Base-by-base conservation (phyloP, 495 filamentous ascomycete genomes). In the Darksidea phi region DNA sequence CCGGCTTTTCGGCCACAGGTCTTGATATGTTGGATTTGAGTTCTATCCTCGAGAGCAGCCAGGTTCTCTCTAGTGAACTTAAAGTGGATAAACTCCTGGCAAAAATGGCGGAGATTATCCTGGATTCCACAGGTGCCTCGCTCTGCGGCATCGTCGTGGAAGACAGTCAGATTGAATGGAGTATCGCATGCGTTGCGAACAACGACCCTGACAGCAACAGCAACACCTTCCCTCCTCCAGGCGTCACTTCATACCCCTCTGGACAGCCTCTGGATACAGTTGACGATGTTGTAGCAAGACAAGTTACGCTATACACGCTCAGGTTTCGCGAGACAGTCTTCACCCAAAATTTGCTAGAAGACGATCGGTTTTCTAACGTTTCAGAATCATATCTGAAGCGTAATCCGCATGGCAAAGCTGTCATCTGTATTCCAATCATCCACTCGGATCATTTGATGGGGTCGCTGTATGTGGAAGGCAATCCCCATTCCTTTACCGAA, bases 81-180 rank as follows among this genome's bases (percentile, higher is more conserved):
- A 83, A 89, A 57, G 85, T 96, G 20, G 90, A 96, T 59, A 84
- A 86, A 50, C 83, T 96, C 7, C 76, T 96, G 41, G 84, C 85
- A 54, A 94, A 90, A 56, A 95, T 96, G 88, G 89, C 89, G 52
- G 86, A 93, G 69, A 91, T 95, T 59, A 93, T 95, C 46, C 70
- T 96, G 18, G 88, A 93, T 64, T 91, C 88, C 5, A 91, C 89
- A 70, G 89, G 89, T 56, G 90, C 90, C 6, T 87, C 89, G 34
- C 82, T 89, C 13, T 88, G 87, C 24, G 88, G 87, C 17, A 90
- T 96, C 63, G 82, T 89, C 18, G 84, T 88, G 11, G 82, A 90
- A 67, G 87, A 88, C 48, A 86, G 86, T 54, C 80, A 87, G 17
- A 74, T 76, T 23, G 82, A 82, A 18, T 94, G 89, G 83, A 86